Percentiles rank a stretch among this genome's conserved stretches.
phyloP scores from a whole-genome alignment of 2,329 filamentous ascomycete species.

The Fusarium veterinarium region DNA sequence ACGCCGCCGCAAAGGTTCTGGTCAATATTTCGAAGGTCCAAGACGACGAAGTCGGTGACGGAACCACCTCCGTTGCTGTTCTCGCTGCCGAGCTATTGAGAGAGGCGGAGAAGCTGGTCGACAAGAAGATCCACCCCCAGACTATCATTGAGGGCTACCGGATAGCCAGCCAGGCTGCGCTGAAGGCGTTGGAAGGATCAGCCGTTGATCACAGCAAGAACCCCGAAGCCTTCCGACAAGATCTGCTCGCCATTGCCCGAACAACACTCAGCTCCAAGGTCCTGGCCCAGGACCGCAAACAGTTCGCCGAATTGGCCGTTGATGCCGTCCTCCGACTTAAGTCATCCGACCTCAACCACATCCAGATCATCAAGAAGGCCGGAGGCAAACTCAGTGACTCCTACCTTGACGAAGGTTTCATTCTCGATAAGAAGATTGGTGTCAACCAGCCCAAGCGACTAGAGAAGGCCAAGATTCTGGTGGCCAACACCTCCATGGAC shows the following conservation, averaged over 20 bases:
- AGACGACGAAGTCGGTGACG: constrained; percentile 98
- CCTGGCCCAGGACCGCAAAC: constrained; percentile 89
- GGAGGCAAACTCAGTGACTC: constrained; percentile 98
- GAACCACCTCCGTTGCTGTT: constrained; percentile 97
- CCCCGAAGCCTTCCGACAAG: constrained; percentile 85
- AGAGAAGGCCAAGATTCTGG: constrained; percentile 97
- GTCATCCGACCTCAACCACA: constrained; percentile 94
- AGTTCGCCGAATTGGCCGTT: constrained; percentile 89
- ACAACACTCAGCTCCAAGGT: constrained; percentile 99
- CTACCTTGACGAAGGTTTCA: constrained; percentile 97
- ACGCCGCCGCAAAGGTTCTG: constrained; percentile 96
- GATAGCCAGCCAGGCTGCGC: constrained; percentile 91
- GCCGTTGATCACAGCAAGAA: constrained; percentile 92
- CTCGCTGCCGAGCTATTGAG: constrained; percentile 93
- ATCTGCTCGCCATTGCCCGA: constrained; percentile 88
- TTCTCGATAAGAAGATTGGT: constrained; percentile 98
- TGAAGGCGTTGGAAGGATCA: constrained; percentile 83
- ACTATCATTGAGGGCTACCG: constrained; percentile 99
- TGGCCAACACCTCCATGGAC: constrained; percentile 99
- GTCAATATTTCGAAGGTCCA: constrained; percentile 99
- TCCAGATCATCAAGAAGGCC: constrained; percentile 99
- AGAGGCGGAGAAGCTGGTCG: constrained; percentile 96
- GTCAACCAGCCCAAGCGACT: constrained; percentile 98
- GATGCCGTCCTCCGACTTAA: constrained; percentile 92
- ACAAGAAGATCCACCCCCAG: constrained; percentile 99